Conservation (phyloP, 2,329 filamentous ascomycete genomes). For the Ophiostoma montium region DNA sequence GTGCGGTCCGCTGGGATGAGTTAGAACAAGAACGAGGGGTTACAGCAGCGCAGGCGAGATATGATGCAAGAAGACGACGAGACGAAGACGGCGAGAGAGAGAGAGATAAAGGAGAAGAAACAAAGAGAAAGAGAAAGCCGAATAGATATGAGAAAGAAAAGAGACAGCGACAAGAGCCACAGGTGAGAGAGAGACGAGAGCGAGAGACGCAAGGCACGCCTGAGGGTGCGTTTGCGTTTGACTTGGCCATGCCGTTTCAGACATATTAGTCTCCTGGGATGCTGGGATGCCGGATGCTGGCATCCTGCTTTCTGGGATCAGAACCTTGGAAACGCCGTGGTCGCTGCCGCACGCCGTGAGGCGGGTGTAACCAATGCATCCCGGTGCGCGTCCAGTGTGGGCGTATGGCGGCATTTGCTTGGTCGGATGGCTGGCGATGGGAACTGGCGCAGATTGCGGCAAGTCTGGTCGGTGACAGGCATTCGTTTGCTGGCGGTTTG, state of each 20-base stretch:
- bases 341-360: not conserved
- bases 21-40: not conserved
- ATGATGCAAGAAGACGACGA: not conserved
- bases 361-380: not conserved
- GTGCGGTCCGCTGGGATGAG: constrained; percentile 12
- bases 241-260: constrained; percentile 7
- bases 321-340: not conserved
- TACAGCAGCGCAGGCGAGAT: constrained; percentile 13
- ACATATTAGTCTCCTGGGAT: constrained; percentile 5
- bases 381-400: not conserved
- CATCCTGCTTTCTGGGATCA: no score
- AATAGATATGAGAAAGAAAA: constrained; percentile 11
- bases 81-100: constrained; percentile 10
- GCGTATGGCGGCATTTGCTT: not conserved
- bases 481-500: no score
- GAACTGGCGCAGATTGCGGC: not conserved
- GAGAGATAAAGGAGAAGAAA: constrained; percentile 1
- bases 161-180: constrained; percentile 1
- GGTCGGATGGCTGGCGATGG: no score
- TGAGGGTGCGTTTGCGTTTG: not conserved
- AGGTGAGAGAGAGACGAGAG: not conserved
- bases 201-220: not conserved
- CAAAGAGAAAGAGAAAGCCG: not conserved
- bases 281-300: no score
- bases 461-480: no score